phyloP scores from a whole-genome alignment of 2,329 filamentous ascomycete genomes.

The Alternaria rosae region DNA sequence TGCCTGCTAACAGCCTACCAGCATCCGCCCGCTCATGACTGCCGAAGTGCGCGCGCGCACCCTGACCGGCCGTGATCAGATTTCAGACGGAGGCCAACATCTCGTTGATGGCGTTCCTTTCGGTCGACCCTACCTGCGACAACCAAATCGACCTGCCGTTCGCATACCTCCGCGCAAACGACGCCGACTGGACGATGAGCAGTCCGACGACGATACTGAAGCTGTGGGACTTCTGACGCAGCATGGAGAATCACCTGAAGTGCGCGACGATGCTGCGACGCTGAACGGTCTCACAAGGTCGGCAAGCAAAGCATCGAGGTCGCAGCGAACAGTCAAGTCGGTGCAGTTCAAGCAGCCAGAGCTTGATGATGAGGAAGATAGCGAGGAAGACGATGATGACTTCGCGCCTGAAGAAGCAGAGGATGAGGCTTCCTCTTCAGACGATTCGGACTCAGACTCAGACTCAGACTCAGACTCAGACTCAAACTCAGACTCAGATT shows the following conservation, averaged over 20 bases:
- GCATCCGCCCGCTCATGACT: constrained; percentile 78
- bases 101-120: constrained; percentile 87
- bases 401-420: constrained; percentile 35
- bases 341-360: constrained; percentile 35
- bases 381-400: constrained; percentile 35
- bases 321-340: constrained; percentile 16
- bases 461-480: constrained; percentile 32
- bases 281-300: neutral
- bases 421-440: constrained; percentile 16
- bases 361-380: constrained; percentile 17
- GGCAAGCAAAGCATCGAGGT: neutral
- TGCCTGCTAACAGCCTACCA: constrained; percentile 44
- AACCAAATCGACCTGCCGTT: constrained; percentile 69
- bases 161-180: constrained; percentile 78
- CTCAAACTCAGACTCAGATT: constrained; percentile 20
- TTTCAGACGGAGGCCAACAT: constrained; percentile 78
- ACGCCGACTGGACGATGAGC: constrained; percentile 49
- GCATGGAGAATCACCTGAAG: constrained; percentile 5
- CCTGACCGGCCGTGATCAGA: constrained; percentile 81
- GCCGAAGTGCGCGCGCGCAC: constrained; percentile 77
- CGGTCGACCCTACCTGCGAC: constrained; percentile 73
- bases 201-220: constrained; percentile 31
- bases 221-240: constrained; percentile 21
- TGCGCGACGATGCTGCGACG: neutral
- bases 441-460: constrained; percentile 24